Conservation (phyloP, 73 alveolate genomes). For the Tetrahymena malaccensis region DNA sequence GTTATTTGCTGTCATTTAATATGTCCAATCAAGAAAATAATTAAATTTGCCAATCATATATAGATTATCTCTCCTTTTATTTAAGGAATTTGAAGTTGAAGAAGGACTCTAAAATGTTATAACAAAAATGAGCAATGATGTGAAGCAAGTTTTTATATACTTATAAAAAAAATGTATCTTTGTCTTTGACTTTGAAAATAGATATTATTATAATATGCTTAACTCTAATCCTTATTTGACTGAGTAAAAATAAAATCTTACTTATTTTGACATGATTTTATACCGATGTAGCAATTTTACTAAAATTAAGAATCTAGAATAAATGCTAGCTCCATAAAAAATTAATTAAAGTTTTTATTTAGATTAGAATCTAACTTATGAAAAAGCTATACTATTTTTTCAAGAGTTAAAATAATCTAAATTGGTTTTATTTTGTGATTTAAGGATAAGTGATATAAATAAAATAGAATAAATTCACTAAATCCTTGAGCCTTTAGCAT, state of each 20-base stretch:
- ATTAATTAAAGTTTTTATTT: not conserved
- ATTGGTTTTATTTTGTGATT: not conserved
- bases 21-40: not conserved
- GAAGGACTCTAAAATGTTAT: not conserved
- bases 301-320: too few species aligned
- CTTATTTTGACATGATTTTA: not conserved
- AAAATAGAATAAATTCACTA: too few species aligned
- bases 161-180: not conserved
- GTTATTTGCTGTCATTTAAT: not conserved
- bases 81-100: not conserved
- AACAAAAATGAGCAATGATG: not conserved
- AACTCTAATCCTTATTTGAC: not conserved
- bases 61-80: not conserved
- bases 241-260: too few species aligned
- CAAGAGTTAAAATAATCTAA: too few species aligned
- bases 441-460: too few species aligned
- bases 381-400: not conserved
- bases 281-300: not conserved
- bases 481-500: not conserved
- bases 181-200: not conserved
- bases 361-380: not conserved
- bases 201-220: not conserved
- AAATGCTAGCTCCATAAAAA: not conserved
- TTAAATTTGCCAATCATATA: not conserved
- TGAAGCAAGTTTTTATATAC: too few species aligned